These are phyloP conservation scores for Pharnaceum exiguum DNA, from an alignment of 148 eudicot species.

Conservation along the genomic window DNA sequence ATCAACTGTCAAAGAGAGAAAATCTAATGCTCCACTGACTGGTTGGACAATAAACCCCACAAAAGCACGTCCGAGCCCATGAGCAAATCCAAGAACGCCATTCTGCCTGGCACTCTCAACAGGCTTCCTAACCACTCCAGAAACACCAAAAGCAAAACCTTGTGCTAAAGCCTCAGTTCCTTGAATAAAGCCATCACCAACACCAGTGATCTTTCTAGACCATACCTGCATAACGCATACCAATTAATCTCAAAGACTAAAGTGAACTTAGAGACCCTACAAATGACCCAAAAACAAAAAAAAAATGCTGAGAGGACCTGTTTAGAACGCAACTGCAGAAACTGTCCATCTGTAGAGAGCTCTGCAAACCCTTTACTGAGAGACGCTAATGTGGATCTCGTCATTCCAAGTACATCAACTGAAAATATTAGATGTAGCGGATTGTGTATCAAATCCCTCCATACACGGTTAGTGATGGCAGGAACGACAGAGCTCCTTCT, in stretches of 20 bases:
- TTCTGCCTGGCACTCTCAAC: slow-evolving; percentile 94
- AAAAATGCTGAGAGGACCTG: slow-evolving; percentile 67
- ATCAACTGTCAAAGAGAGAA: slow-evolving; percentile 92
- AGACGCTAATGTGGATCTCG: slow-evolving; percentile 95
- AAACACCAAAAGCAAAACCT: slow-evolving; percentile 95
- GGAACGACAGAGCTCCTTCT: slow-evolving; percentile 89
- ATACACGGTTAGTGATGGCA: slow-evolving; percentile 79
- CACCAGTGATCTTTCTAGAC: slow-evolving; percentile 91
- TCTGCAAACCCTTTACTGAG: slow-evolving; percentile 97
- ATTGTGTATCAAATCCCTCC: slow-evolving; percentile 96
- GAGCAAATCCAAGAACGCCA: slow-evolving; percentile 94
- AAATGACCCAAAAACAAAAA: slow-evolving; percentile 1
- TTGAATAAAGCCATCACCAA: slow-evolving; percentile 92
- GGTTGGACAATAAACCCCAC: slow-evolving; percentile 91
- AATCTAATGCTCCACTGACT: slow-evolving; percentile 96
- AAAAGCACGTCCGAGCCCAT: slow-evolving; percentile 91
- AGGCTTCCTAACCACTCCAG: slow-evolving; percentile 95
- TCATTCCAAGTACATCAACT: slow-evolving; percentile 93
- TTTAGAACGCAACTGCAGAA: slow-evolving; percentile 87
- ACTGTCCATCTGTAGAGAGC: slow-evolving; percentile 98
- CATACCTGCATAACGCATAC: slow-evolving; percentile 48
- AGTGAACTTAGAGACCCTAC: neutral
- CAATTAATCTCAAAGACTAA: slow-evolving; percentile 3
- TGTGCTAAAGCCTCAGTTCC: slow-evolving; percentile 99
- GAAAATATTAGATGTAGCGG: slow-evolving; percentile 92